Evolutionary conservation across 495 filamentous ascomycete genomes (phyloP).

Genomic region (Immersiella caudata): DNA sequence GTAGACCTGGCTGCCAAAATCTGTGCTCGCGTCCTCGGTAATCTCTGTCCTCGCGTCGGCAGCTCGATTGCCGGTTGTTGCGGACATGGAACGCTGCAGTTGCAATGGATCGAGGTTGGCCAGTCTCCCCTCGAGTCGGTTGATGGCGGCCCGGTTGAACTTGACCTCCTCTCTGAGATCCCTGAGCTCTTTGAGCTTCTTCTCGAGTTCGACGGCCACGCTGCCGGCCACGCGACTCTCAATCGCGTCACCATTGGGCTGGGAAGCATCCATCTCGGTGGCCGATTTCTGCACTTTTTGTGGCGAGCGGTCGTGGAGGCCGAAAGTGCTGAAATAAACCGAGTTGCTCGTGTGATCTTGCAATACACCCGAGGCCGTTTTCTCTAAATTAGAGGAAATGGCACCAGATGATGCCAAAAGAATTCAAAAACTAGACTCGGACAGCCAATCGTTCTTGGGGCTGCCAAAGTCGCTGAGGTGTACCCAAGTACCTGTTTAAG

Average conservation of each 20-base stretch:
- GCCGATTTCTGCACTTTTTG: background rate
- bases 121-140: constrained; percentile 2
- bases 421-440: too few species aligned
- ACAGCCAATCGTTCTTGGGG: too few species aligned
- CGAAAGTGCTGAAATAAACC: too few species aligned
- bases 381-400: too few species aligned
- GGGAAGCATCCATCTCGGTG: background rate
- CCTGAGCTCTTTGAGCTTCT: constrained; percentile 9
- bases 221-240: background rate
- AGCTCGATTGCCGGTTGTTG: background rate
- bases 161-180: constrained; percentile 22
- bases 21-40: constrained; percentile 17
- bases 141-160: constrained; percentile 14
- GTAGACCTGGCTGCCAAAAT: constrained; percentile 15
- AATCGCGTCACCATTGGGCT: background rate
- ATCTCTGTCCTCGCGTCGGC: constrained; percentile 17
- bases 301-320: background rate
- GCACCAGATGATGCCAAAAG: too few species aligned
- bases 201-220: background rate
- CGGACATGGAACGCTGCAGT: background rate
- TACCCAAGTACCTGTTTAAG: too few species aligned
- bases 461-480: too few species aligned
- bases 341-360: too few species aligned
- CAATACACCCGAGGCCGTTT: too few species aligned
- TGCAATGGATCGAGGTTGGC: constrained; percentile 13